Evolutionary conservation across 2,329 filamentous ascomycete species (phyloP).

Genomic region (Xylariaceae sp.): DNA sequence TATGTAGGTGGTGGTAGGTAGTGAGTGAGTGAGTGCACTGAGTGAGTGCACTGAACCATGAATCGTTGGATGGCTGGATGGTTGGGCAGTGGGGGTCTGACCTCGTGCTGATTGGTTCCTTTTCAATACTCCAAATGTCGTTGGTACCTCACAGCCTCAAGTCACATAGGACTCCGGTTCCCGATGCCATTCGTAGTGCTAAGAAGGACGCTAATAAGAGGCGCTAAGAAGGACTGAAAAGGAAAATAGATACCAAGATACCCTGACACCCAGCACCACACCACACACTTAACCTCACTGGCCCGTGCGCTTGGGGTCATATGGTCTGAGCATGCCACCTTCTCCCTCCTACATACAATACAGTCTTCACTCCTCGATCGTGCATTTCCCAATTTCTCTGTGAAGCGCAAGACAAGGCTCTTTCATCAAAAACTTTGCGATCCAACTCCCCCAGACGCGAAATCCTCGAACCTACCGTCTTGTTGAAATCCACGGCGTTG

Average conservation of each 20-base stretch:
- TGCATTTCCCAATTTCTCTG: constrained; percentile 31
- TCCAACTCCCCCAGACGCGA: constrained; percentile 1
- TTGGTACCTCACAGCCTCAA: neutral
- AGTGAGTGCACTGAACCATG: neutral
- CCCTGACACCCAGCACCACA: neutral
- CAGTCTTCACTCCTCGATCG: constrained; percentile 28
- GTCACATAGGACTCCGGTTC: neutral
- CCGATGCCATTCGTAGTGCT: neutral
- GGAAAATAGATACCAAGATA: neutral
- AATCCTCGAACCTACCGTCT: constrained; percentile 12
- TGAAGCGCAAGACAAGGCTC: constrained; percentile 20
- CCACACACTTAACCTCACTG: constrained; percentile 4
- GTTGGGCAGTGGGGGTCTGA: neutral
- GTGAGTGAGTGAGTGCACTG: neutral
- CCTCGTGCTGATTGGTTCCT: neutral
- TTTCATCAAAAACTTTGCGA: constrained; percentile 11
- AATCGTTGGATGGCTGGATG: neutral
- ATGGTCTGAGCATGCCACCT: constrained; percentile 35
- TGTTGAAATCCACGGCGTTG: constrained; percentile 21
- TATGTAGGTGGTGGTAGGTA: too few species aligned
- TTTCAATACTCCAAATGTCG: neutral
- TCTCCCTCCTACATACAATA: constrained; percentile 35
- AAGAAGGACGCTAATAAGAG: too few species aligned
- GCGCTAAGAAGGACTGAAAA: too few species aligned
- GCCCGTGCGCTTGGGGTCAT: constrained; percentile 26